Percentiles rank a stretch among this genome's conserved stretches.
Evolutionary conservation across 345 rosid species (phyloP).

Genomic region (Eucalyptus coolabah): DNA sequence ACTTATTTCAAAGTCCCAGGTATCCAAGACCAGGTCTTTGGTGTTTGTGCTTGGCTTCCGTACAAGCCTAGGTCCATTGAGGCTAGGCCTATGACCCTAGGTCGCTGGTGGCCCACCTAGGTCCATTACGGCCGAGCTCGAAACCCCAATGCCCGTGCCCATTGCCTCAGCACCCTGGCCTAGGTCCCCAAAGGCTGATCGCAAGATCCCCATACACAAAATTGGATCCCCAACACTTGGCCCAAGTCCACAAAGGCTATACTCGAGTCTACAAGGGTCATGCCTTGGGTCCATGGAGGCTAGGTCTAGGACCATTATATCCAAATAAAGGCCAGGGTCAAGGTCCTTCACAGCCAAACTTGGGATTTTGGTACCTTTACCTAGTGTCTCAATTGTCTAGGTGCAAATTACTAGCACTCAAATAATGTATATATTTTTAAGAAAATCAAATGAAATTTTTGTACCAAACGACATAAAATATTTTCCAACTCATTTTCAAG

Average conservation of each 20-base stretch:
- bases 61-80: too few species aligned
- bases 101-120: too few species aligned
- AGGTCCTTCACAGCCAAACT: background rate
- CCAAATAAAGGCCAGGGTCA: background rate
- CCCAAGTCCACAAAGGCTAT: background rate
- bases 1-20: too few species aligned
- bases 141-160: background rate
- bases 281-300: background rate
- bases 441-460: background rate
- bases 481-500: background rate
- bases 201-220: background rate
- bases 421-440: background rate
- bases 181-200: background rate
- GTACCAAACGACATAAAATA: background rate
- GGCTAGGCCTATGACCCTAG: too few species aligned
- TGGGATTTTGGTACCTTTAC: background rate
- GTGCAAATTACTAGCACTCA: background rate
- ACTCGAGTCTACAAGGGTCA: background rate
- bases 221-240: background rate
- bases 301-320: background rate
- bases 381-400: rapidly evolving
- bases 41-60: too few species aligned
- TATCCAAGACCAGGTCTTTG: too few species aligned
- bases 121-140: background rate
- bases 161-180: rapidly evolving